Evolutionary conservation across 805 yeast species (phyloP).

Genomic region (Candida alai): DNA sequence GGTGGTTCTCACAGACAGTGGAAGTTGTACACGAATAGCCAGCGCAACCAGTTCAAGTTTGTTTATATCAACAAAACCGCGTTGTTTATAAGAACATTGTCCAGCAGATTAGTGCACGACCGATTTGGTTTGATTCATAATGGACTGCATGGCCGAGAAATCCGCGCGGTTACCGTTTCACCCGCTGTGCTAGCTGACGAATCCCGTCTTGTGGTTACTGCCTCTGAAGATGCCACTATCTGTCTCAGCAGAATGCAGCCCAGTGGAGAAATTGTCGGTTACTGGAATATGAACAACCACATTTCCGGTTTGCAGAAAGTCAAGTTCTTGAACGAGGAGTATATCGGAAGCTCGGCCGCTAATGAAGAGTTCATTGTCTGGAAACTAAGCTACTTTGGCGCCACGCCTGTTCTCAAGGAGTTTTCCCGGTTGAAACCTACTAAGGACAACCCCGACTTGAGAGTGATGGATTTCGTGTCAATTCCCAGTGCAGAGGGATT

Average conservation of each 20-base stretch:
- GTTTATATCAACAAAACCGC: constrained; percentile 54
- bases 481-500: constrained; percentile 42
- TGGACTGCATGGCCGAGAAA: constrained; percentile 92
- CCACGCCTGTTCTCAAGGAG: constrained; percentile 45
- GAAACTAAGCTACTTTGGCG: constrained; percentile 45
- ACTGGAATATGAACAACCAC: constrained; percentile 72
- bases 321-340: constrained; percentile 51
- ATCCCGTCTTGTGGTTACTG: constrained; percentile 51
- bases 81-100: constrained; percentile 33
- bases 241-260: constrained; percentile 44
- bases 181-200: constrained; percentile 24
- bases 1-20: constrained; percentile 93
- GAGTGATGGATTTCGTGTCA: constrained; percentile 83
- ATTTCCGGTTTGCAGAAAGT: constrained; percentile 84
- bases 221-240: constrained; percentile 85
- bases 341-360: constrained; percentile 59
- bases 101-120: constrained; percentile 15
- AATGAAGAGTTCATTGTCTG: constrained; percentile 86
- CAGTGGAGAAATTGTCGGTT: constrained; percentile 42
- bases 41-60: constrained; percentile 37
- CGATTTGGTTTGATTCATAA: constrained; percentile 31
- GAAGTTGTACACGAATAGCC: constrained; percentile 34
- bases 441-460: constrained; percentile 66
- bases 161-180: constrained; percentile 67
- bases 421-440: constrained; percentile 54